Base-by-base conservation (phyloP, 2,329 filamentous ascomycete genomes). In the Xylaria sp. region DNA sequence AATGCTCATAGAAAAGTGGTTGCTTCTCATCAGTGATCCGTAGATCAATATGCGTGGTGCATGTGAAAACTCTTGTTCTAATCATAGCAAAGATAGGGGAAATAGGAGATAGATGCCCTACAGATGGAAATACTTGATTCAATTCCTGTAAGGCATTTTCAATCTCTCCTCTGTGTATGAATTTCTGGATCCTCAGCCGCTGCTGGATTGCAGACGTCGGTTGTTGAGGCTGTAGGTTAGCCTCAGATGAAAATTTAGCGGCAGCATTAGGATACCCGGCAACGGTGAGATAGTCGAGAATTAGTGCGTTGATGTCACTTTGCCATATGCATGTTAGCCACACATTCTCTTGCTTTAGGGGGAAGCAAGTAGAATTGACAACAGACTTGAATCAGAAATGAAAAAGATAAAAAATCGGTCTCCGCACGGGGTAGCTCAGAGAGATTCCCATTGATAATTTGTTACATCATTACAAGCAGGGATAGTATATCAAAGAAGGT, bases 381-480 rank as follows among this genome's bases (percentile, higher is more conserved):
- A 65, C 60, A 58, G 50, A 44, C 34, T 61, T 59, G 32, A 66
- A 65, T 79, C 75, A 78, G 74, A 77, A 74, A 65, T 70, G 71
- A 25, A 69, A 56, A 66, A 73, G 60, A 48, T 76, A 77, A 90
- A 93, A 91, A 93, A 91, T 86, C 84, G 86, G 82, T 94, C 90
- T 99, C 96, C 91, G 93, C 96, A 99, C 88, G 83, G 81, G 84
- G 85, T 89, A 88, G 34, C 93, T 98, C 93, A 92, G 96, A 99
- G 97, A 99, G 96, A 99, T 99, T 99, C 96, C 96, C 96, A 99
- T 97, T 97, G 91, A 93, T 91, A 90, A 87, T 84, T 84, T 87
- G 85, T 93, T 97, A 66, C 77, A 80, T 75, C 77, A 77, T 77
- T 73, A 77, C 71, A 72, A 65, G 37, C 10, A 32, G 56, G 64